Conservation (phyloP, 352 stramenopile species). For the Aphanomyces astaci region DNA sequence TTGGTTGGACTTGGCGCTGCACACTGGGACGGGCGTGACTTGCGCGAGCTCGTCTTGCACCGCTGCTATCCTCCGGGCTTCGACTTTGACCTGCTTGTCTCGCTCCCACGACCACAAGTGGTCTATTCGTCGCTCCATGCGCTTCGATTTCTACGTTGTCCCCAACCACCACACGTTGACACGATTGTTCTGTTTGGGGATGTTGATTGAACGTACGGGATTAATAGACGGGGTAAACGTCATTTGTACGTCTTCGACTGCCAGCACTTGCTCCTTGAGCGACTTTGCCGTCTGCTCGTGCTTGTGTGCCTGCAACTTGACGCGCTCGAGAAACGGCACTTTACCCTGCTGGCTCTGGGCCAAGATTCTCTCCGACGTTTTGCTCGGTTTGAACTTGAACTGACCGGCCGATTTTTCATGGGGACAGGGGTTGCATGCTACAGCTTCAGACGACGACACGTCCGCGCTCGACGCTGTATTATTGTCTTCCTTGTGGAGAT, state of each 20-base stretch:
- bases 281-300: slow-evolving; percentile 40
- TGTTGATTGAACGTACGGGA: slow-evolving; percentile 35
- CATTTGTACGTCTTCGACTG: slow-evolving; percentile 29
- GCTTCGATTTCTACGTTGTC: slow-evolving; percentile 42
- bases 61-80: slow-evolving; percentile 36
- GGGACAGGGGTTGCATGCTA: too few relatives aligned
- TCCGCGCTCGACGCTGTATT: neutral
- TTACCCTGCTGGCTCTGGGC: slow-evolving; percentile 44
- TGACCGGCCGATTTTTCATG: neutral
- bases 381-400: slow-evolving; percentile 18
- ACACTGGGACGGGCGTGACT: slow-evolving; percentile 31
- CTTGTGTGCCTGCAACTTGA: slow-evolving; percentile 39
- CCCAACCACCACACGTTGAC: too few relatives aligned
- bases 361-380: slow-evolving; percentile 36
- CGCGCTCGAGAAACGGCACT: slow-evolving; percentile 50
- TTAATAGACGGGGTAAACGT: slow-evolving; percentile 46
- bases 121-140: slow-evolving; percentile 44
- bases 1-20: slow-evolving; percentile 31
- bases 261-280: slow-evolving; percentile 34
- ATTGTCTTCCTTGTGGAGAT: neutral
- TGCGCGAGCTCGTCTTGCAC: slow-evolving; percentile 27
- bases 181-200: too few relatives aligned
- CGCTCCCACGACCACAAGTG: slow-evolving; percentile 57
- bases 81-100: slow-evolving; percentile 48
- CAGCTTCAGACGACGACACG: neutral